A percentile compares a stretch with the other conserved stretches of the same genome.
Evolutionary conservation across 2,329 filamentous ascomycete species (phyloP).

Genomic region (Hypoxylon sp.): DNA sequence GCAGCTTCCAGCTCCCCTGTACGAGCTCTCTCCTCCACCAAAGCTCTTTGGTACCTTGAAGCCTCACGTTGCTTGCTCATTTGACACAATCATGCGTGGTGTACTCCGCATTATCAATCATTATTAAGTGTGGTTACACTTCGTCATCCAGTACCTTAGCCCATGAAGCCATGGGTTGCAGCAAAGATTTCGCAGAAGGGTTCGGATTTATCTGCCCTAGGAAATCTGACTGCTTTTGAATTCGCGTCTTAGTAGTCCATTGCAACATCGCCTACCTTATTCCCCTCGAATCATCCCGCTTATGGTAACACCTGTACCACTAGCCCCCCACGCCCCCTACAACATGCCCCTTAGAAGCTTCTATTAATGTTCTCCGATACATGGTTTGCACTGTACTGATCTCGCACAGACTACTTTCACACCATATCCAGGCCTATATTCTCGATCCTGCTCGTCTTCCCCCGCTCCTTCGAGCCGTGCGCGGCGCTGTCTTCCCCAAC

Average conservation of each 20-base stretch:
- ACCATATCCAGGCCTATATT: slow-evolving; percentile 69
- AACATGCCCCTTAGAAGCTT: slow-evolving; percentile 48
- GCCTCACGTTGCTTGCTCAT: slow-evolving; percentile 37
- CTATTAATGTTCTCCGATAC: slow-evolving; percentile 46
- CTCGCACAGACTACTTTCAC: slow-evolving; percentile 69
- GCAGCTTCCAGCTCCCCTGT: slow-evolving; percentile 42
- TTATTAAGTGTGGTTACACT: slow-evolving; percentile 37
- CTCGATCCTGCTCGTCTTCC: slow-evolving; percentile 76
- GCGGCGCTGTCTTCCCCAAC: slow-evolving; percentile 87
- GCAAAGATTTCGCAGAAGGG: slow-evolving; percentile 28
- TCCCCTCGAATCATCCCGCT: slow-evolving; percentile 40
- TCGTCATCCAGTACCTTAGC: slow-evolving; percentile 33
- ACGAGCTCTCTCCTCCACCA: slow-evolving; percentile 37
- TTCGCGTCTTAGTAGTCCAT: slow-evolving; percentile 35
- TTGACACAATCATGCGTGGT: slow-evolving; percentile 37
- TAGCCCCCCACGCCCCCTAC: slow-evolving; percentile 49
- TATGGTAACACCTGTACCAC: slow-evolving; percentile 43
- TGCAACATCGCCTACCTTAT: slow-evolving; percentile 39
- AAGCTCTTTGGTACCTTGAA: slow-evolving; percentile 35
- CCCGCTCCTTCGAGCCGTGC: slow-evolving; percentile 77
- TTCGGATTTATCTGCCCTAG: slow-evolving; percentile 38
- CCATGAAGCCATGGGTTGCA: slow-evolving; percentile 42
- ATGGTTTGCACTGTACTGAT: slow-evolving; percentile 51
- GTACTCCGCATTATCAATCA: slow-evolving; percentile 42
- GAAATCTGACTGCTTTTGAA: slow-evolving; percentile 34